These are phyloP conservation scores for Prosopis cineraria DNA, from an alignment of 306 rosid genomes.

Conservation along the genomic window DNA sequence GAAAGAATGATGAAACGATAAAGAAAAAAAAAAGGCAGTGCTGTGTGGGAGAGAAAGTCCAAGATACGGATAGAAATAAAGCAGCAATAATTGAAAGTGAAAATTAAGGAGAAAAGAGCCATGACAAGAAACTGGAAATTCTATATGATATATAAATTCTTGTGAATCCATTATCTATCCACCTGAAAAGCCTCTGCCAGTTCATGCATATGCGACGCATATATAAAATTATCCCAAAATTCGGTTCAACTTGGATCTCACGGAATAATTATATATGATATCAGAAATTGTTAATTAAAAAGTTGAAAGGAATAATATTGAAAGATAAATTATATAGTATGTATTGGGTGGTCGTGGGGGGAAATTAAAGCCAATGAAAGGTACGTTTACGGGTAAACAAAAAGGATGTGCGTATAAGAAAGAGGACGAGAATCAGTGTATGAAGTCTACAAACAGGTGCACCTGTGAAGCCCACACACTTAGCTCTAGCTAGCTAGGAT, in stretches of 20 bases:
- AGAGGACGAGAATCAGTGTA: constrained; percentile 50
- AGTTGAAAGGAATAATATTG: constrained; percentile 37
- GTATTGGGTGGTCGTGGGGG: neutral
- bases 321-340: neutral
- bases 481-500: constrained; percentile 20
- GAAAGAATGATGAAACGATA: no score
- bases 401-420: constrained; percentile 42
- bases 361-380: constrained; percentile 59
- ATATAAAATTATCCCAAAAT: constrained; percentile 36
- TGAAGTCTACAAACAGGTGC: constrained; percentile 6
- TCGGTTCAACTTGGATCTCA: constrained; percentile 49
- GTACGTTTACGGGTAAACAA: constrained; percentile 60
- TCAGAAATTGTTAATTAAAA: constrained; percentile 1
- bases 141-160: constrained; percentile 36
- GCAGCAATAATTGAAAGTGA: constrained; percentile 28
- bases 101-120: neutral
- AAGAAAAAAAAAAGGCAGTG: no score
- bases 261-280: constrained; percentile 30
- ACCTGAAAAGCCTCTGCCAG: constrained; percentile 12
- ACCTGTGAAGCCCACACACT: neutral
- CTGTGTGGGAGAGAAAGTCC: constrained; percentile 29
- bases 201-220: constrained; percentile 29
- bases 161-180: constrained; percentile 42
- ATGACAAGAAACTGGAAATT: constrained; percentile 36
- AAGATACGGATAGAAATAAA: constrained; percentile 30